phyloP scores from a whole-genome alignment of 208 protist species.

The Trichomonas tenax region DNA sequence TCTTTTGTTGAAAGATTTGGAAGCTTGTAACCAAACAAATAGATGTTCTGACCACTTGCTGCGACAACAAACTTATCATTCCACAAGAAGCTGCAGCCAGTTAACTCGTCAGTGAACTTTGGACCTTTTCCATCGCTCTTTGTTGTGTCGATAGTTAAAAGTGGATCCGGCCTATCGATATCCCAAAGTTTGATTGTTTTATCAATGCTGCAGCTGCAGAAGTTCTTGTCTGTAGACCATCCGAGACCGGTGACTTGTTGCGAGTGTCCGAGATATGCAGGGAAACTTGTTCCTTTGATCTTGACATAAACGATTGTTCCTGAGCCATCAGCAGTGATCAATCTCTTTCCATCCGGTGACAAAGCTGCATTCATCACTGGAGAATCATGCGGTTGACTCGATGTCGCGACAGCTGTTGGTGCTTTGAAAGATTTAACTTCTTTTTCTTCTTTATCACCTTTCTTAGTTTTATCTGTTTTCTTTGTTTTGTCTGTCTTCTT shows the following conservation, averaged over 20 bases:
- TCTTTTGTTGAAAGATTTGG: not conserved
- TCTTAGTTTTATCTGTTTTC: not conserved
- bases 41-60: not conserved
- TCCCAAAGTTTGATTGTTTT: not conserved
- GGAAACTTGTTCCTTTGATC: not conserved
- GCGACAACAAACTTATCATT: not conserved
- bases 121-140: not conserved
- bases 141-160: not conserved
- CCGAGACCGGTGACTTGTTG: not conserved
- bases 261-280: not conserved
- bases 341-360: not conserved
- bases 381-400: not conserved
- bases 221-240: not conserved
- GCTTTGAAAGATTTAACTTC: not conserved
- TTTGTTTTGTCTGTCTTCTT: not conserved
- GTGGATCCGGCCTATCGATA: not conserved
- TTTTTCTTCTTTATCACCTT: not conserved
- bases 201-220: not conserved
- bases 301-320: conserved; percentile 9
- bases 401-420: not conserved
- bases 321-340: not conserved
- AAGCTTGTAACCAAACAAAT: not conserved
- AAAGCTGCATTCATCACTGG: not conserved
- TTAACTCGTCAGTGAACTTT: not conserved
- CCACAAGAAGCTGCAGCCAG: not conserved